Percentiles rank a stretch among this genome's conserved stretches.
Conservation (phyloP, 306 rosid genomes). For the Urtica urens region DNA sequence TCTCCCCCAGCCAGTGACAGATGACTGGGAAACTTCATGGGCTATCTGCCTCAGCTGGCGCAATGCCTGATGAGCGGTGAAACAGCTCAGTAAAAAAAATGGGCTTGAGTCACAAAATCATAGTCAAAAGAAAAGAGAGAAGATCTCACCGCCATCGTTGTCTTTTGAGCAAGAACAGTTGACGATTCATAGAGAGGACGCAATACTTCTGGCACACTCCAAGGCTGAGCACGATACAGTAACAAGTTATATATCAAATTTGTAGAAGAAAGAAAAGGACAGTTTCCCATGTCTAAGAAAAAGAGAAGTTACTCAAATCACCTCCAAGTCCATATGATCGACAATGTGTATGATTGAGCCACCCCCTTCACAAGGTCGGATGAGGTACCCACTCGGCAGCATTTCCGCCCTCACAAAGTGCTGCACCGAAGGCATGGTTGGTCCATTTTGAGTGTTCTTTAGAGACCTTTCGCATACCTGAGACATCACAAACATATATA, state of each 20-base stretch:
- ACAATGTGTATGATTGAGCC: conserved; percentile 94
- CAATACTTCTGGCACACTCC: conserved; percentile 95
- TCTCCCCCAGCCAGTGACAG: conserved; percentile 87
- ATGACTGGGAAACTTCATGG: conserved; percentile 87
- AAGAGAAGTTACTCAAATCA: conserved; percentile 13
- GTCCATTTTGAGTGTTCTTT: conserved; percentile 91
- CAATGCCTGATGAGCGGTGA: conserved; percentile 44
- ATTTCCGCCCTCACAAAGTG: conserved; percentile 93
- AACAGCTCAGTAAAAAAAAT: not conserved
- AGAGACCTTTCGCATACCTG: conserved; percentile 92
- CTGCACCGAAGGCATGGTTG: conserved; percentile 95
- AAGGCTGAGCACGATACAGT: conserved; percentile 41
- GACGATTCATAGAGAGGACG: conserved; percentile 92
- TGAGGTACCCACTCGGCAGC: conserved; percentile 89
- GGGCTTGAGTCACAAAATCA: not conserved
- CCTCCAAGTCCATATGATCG: conserved; percentile 95
- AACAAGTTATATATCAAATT: conserved; percentile 11
- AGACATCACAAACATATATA: too few species aligned
- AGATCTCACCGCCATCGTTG: conserved; percentile 80
- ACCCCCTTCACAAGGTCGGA: conserved; percentile 96
- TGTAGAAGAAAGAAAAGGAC: not conserved
- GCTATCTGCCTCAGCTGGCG: conserved; percentile 92
- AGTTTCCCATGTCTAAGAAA: not conserved
- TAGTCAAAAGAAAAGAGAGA: not conserved
- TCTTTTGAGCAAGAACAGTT: conserved; percentile 82